Percentiles rank a stretch among this genome's conserved stretches.
Evolutionary conservation across 768 basidiomycete species (phyloP).

Genomic region (Sporobolomyces phaffii): DNA sequence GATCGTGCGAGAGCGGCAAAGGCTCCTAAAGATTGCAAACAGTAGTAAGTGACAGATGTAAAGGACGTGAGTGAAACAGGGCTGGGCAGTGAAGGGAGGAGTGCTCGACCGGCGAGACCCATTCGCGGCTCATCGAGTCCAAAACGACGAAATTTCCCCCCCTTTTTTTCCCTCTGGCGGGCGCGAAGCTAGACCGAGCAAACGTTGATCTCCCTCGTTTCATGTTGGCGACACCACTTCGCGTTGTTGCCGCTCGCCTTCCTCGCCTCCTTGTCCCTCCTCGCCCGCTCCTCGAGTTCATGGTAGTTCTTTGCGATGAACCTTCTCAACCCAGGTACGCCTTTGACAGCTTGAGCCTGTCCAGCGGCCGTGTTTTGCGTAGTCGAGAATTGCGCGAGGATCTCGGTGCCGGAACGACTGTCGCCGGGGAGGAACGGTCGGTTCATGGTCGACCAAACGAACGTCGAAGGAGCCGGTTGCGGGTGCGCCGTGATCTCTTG

Average conservation of each 20-base stretch:
- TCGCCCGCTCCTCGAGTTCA: conserved; percentile 18
- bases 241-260: conserved; percentile 13
- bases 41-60: too few relatives aligned
- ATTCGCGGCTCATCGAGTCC: too few relatives aligned
- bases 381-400: conserved; percentile 46
- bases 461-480: conserved; percentile 53
- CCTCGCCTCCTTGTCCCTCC: not conserved
- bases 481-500: conserved; percentile 63
- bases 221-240: conserved; percentile 3
- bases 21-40: too few relatives aligned
- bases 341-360: conserved; percentile 46
- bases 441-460: conserved; percentile 58
- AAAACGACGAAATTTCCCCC: too few relatives aligned
- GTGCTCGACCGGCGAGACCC: too few relatives aligned
- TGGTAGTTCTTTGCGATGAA: conserved; percentile 23
- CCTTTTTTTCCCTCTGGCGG: too few relatives aligned
- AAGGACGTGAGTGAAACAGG: too few relatives aligned
- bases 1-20: too few relatives aligned
- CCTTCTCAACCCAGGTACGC: conserved; percentile 22
- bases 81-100: too few relatives aligned
- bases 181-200: too few relatives aligned
- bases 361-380: conserved; percentile 24
- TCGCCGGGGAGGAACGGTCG: conserved; percentile 67
- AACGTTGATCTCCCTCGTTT: conserved; percentile 6
- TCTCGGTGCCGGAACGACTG: conserved; percentile 56